A percentile compares a stretch with the other conserved stretches of the same genome.
Conservation (phyloP, 805 yeast species). For the Pichia heedii region DNA sequence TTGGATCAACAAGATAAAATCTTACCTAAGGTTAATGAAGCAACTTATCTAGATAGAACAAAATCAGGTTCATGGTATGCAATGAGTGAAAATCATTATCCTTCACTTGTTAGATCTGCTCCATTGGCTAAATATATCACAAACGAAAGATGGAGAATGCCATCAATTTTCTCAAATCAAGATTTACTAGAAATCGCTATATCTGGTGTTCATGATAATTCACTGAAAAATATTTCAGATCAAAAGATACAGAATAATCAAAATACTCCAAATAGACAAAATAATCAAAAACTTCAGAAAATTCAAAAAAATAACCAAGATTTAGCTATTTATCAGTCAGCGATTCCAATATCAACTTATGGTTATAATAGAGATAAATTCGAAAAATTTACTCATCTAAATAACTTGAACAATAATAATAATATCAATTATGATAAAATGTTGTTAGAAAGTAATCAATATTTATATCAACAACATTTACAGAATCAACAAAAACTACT, state of each 20-base stretch:
- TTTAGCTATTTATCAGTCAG: conserved; percentile 7
- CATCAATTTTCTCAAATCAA: conserved; percentile 29
- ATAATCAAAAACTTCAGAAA: not conserved
- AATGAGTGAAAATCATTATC: conserved; percentile 66
- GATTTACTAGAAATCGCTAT: conserved; percentile 35
- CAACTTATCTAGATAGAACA: conserved; percentile 62
- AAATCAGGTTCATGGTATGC: conserved; percentile 74
- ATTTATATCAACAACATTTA: not conserved
- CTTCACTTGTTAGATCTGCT: conserved; percentile 73
- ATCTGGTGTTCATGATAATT: conserved; percentile 41
- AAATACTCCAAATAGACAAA: not conserved
- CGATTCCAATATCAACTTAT: not conserved
- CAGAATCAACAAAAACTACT: not conserved
- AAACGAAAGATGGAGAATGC: conserved; percentile 35
- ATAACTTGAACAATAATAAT: not conserved
- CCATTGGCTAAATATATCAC: conserved; percentile 59
- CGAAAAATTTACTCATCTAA: not conserved
- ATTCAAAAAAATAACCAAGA: conserved; percentile 2
- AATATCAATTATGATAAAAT: not conserved
- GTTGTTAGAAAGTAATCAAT: not conserved
- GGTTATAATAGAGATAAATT: not conserved
- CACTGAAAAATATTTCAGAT: conserved; percentile 8
- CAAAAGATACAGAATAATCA: conserved; percentile 1
- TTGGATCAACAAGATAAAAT: conserved; percentile 22
- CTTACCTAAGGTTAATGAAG: conserved; percentile 14